phyloP scores from a whole-genome alignment of 2,329 filamentous ascomycete species.

The Dactylonectria estremocensis region DNA sequence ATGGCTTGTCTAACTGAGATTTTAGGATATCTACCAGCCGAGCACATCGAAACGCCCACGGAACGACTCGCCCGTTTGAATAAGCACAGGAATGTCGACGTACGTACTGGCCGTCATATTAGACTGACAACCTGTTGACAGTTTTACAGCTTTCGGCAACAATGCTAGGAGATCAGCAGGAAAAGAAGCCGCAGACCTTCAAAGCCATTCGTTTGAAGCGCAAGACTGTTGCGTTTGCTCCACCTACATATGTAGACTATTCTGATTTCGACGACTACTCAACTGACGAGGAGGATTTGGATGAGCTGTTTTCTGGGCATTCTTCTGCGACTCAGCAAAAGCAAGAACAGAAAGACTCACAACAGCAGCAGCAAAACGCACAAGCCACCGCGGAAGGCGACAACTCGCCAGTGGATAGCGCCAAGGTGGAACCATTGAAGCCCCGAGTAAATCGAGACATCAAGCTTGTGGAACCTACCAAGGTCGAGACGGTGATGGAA shows the following conservation, averaged over 20 bases:
- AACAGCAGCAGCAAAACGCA: slow-evolving; percentile 50
- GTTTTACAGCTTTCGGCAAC: slow-evolving; percentile 69
- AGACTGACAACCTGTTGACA: slow-evolving; percentile 8
- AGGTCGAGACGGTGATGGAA: slow-evolving; percentile 53
- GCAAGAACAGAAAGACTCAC: slow-evolving; percentile 49
- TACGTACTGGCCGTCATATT: slow-evolving; percentile 61
- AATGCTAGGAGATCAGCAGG: slow-evolving; percentile 75
- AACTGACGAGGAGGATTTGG: slow-evolving; percentile 76
- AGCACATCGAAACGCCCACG: slow-evolving; percentile 98
- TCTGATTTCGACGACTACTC: slow-evolving; percentile 91
- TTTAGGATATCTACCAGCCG: slow-evolving; percentile 92
- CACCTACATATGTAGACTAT: slow-evolving; percentile 90
- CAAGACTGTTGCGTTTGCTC: slow-evolving; percentile 89
- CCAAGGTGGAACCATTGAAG: slow-evolving; percentile 70
- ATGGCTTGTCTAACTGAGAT: slow-evolving; percentile 42
- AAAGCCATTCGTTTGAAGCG: slow-evolving; percentile 84
- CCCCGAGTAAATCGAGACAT: slow-evolving; percentile 61
- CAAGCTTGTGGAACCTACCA: slow-evolving; percentile 52
- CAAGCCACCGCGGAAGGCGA: slow-evolving; percentile 50
- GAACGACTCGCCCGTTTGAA: slow-evolving; percentile 94
- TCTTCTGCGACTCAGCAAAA: slow-evolving; percentile 48
- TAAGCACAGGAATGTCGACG: slow-evolving; percentile 98
- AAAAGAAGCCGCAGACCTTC: slow-evolving; percentile 86
- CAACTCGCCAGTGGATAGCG: slow-evolving; percentile 64
- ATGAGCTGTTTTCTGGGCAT: slow-evolving; percentile 60